Evolutionary conservation across 257 asterid genomes (phyloP), one percentile per base, ranked within the genome.

Genomic region (Penstemon eatonii): DNA sequence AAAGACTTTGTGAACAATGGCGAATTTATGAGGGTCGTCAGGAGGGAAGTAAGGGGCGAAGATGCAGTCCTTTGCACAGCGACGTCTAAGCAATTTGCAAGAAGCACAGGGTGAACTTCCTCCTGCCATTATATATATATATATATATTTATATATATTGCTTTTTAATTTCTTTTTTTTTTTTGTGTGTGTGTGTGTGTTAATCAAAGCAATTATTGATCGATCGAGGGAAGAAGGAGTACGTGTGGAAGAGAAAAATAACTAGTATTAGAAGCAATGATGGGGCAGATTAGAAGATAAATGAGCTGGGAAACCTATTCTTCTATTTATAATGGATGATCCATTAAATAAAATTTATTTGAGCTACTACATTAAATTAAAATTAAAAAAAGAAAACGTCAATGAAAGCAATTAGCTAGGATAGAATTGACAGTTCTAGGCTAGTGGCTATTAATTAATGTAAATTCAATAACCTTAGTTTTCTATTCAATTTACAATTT

Each of bases 101-200:
- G 97, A 91, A 75, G 97, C 97, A 51, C 97, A 91, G 4, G 97
- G 96, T 8, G 97, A 87, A 69, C 75, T 84, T 68, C 97, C 96
- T 63, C 82, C 87, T 1, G 65, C 93, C 83, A 79, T 81, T 62
- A 15, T 15, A 15, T 15, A 15, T 15, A 15, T 15, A 15, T 15
- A 15, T 15, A 15, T 15, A 15, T 58, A 65, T 25, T 8, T 15
- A 15, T 15, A 15, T 15, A 15, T 58, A 65, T 25, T 8, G 38
- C 36, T 25, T 38, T 43, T 4, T n/a, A n/a, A n/a, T n/a, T n/a
- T n/a, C n/a, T 47, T 3, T 42, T 58, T 6, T 39, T 11, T 3
- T 41, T 37, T 4, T 7, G 1, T 49, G 3, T 63, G 43, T 25
- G 43, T 47, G 39, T 53, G 2, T 56, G 15, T 47, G 53, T 15